Evolutionary conservation across 148 eudicot species (phyloP).

Genomic region (Polygonum aviculare): DNA sequence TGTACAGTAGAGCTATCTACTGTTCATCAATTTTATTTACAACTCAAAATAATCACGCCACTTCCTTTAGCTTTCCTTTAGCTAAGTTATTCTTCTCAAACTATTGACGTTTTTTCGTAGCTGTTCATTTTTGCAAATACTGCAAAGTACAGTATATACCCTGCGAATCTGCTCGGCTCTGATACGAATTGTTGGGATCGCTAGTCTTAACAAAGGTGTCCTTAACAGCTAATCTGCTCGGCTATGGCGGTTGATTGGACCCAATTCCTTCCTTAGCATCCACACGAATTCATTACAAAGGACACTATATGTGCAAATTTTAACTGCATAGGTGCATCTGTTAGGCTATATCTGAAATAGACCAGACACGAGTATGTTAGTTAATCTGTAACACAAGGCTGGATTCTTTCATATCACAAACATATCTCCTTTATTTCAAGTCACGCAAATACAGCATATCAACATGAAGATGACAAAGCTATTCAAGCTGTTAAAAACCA

Average conservation of each 20-base stretch:
- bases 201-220: too few species aligned
- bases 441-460: slow-evolving; percentile 3
- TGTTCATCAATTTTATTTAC: too few species aligned
- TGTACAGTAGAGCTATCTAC: too few species aligned
- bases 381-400: background rate
- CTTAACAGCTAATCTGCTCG: background rate
- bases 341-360: background rate
- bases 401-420: background rate
- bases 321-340: background rate
- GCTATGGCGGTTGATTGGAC: background rate
- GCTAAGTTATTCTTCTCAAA: background rate
- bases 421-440: background rate
- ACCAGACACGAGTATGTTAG: too few species aligned
- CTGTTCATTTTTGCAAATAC: background rate
- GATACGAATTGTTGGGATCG: too few species aligned
- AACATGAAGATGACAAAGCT: slow-evolving; percentile 2
- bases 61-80: background rate
- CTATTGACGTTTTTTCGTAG: background rate
- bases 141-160: background rate
- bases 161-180: too few species aligned
- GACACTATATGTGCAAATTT: background rate
- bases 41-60: too few species aligned
- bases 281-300: too few species aligned
- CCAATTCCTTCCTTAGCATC: background rate
- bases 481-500: slow-evolving; percentile 6